Conservation (phyloP, 495 filamentous ascomycete species). For the Schizothecium vesticola region DNA sequence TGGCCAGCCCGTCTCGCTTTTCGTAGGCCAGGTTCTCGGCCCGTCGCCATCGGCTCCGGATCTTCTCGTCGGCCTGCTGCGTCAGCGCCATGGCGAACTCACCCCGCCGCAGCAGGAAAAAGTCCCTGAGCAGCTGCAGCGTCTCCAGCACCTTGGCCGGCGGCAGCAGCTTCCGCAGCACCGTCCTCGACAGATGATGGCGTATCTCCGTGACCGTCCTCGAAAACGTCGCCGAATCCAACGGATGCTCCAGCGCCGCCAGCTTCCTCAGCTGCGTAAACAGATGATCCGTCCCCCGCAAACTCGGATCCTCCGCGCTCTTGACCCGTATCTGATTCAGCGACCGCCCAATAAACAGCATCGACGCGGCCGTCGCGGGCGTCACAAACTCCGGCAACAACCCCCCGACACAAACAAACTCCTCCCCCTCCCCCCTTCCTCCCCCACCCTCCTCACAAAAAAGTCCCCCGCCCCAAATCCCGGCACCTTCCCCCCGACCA, state of each 20-base stretch:
- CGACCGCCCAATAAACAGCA: conserved; percentile 86
- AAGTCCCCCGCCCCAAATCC: conserved; percentile 71
- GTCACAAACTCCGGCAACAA: conserved; percentile 77
- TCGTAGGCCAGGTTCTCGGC: conserved; percentile 50
- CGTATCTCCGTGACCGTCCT: conserved; percentile 69
- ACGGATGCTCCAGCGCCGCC: conserved; percentile 63
- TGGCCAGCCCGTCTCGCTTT: conserved; percentile 44
- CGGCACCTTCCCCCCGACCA: conserved; percentile 80
- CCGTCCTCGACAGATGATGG: conserved; percentile 72
- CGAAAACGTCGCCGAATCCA: conserved; percentile 63
- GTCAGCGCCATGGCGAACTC: conserved; percentile 88
- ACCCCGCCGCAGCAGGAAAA: conserved; percentile 79
- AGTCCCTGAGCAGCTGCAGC: conserved; percentile 72
- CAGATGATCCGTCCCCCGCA: conserved; percentile 56
- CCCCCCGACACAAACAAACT: conserved; percentile 33
- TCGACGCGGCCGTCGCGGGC: conserved; percentile 65
- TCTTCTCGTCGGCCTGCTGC: conserved; percentile 71
- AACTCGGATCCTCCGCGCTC: conserved; percentile 45
- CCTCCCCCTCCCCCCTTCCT: conserved; percentile 29
- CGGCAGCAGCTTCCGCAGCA: conserved; percentile 73
- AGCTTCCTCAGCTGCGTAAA: conserved; percentile 68
- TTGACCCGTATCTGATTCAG: conserved; percentile 69
- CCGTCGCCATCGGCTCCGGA: conserved; percentile 53
- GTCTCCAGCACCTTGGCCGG: conserved; percentile 68
- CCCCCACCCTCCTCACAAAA: conserved; percentile 54